Conservation (phyloP, 352 stramenopile genomes). For the Pythium folliculosum region DNA sequence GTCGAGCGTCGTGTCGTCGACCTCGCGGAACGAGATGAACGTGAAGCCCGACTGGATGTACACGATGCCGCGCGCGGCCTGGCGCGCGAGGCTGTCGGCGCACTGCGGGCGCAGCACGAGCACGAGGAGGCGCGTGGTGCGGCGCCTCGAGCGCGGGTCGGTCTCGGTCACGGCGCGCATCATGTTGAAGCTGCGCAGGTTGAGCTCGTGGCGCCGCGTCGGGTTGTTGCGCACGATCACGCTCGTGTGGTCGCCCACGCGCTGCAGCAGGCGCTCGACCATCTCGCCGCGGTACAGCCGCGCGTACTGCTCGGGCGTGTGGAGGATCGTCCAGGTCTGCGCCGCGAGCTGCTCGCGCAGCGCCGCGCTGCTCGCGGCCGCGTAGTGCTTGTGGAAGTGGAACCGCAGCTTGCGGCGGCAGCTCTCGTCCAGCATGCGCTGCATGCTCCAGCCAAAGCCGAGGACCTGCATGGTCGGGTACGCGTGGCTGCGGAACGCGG, state of each 20-base stretch:
- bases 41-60: constrained; percentile 46
- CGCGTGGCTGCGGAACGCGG: background rate
- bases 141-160: constrained; percentile 30
- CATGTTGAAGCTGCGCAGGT: constrained; percentile 37
- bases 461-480: constrained; percentile 6
- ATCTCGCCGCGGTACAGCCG: constrained; percentile 41
- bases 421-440: constrained; percentile 14
- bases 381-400: constrained; percentile 40
- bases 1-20: constrained; percentile 25
- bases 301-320: constrained; percentile 38
- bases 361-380: constrained; percentile 23
- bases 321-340: constrained; percentile 40
- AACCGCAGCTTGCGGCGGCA: constrained; percentile 35
- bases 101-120: constrained; percentile 34
- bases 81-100: constrained; percentile 16
- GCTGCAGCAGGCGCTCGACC: constrained; percentile 41
- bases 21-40: constrained; percentile 38
- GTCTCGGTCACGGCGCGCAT: constrained; percentile 40
- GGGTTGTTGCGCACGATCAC: constrained; percentile 46
- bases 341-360: constrained; percentile 29
- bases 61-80: constrained; percentile 22
- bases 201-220: constrained; percentile 1
- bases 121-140: constrained; percentile 33
- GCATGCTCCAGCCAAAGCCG: constrained; percentile 48
- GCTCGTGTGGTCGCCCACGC: constrained; percentile 38